Percentiles rank a stretch among this genome's conserved stretches.
Conservation (phyloP, 2,329 filamentous ascomycete genomes). For the Penicillium corylophilum region DNA sequence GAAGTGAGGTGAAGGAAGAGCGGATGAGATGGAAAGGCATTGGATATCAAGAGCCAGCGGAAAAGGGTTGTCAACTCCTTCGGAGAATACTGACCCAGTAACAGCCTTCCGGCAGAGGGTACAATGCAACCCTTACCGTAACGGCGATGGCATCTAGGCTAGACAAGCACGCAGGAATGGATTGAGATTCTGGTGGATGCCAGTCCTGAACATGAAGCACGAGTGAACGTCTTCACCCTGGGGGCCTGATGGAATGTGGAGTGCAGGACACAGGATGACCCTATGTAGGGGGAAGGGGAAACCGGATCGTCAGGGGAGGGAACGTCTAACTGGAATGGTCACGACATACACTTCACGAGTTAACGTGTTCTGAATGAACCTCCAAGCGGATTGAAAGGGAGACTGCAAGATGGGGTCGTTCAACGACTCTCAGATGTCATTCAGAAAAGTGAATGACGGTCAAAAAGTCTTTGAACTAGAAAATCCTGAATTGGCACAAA, state of each 20-base stretch:
- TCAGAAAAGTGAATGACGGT: conserved; percentile 27
- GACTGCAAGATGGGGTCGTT: conserved; percentile 17
- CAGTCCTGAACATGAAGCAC: conserved; percentile 43
- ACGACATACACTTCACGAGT: conserved; percentile 37
- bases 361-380: conserved; percentile 27
- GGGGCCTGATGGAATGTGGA: conserved; percentile 41
- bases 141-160: conserved; percentile 47
- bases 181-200: conserved; percentile 37
- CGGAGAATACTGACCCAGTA: conserved; percentile 43
- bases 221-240: conserved; percentile 50
- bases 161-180: conserved; percentile 40
- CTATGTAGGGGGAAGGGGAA: conserved; percentile 40
- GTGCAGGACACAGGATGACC: conserved; percentile 37
- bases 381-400: conserved; percentile 28
- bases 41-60: conserved; percentile 15
- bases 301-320: conserved; percentile 37
- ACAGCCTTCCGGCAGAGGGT: conserved; percentile 40
- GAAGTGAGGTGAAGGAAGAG: conserved; percentile 13
- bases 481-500: neutral
- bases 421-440: conserved; percentile 27
- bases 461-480: conserved; percentile 15
- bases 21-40: conserved; percentile 2
- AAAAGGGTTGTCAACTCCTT: conserved; percentile 23
- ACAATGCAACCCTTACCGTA: conserved; percentile 46
- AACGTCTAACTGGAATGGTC: conserved; percentile 30